A percentile compares a stretch with the other conserved stretches of the same genome.
Conservation (phyloP, 371 early-diverging fungal genomes). For the Homolaphlyctis polyrhiza region DNA sequence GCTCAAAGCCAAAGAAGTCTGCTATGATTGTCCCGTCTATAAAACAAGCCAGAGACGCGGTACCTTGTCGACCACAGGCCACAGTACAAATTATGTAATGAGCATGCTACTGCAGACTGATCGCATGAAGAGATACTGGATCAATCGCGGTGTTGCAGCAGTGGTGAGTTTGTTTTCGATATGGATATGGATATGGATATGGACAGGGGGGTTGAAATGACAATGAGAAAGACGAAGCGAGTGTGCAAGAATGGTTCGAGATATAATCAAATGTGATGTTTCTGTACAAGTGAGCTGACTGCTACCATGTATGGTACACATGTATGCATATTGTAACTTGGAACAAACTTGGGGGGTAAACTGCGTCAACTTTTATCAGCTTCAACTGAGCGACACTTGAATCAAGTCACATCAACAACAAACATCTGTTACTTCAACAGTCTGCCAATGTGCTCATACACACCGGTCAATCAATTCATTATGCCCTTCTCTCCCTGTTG, state of each 20-base stretch:
- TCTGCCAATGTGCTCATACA: background rate
- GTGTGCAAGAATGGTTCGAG: too few species aligned
- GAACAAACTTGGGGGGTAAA: background rate
- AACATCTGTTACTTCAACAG: too few species aligned
- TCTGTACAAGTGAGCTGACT: too few species aligned
- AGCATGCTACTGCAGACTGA: conserved; percentile 32
- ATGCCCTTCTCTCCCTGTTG: background rate
- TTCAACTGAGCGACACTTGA: background rate
- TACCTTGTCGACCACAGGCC: conserved; percentile 53
- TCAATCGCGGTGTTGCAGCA: conserved; percentile 46
- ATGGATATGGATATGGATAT: too few species aligned
- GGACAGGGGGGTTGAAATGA: too few species aligned
- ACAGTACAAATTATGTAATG: conserved; percentile 56
- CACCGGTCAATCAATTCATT: background rate
- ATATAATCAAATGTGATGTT: too few species aligned
- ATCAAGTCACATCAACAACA: too few species aligned
- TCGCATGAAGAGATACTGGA: conserved; percentile 42
- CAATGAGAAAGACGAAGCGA: too few species aligned
- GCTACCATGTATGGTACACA: too few species aligned
- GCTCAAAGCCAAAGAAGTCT: conserved; percentile 14
- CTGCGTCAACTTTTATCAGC: background rate
- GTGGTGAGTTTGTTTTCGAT: conserved; percentile 32
- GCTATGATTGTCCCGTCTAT: conserved; percentile 54
- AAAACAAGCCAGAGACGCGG: conserved; percentile 51
- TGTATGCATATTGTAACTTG: background rate